Evolutionary conservation across 2,329 filamentous ascomycete genomes (phyloP).

Genomic region (Leptographium flavum): DNA sequence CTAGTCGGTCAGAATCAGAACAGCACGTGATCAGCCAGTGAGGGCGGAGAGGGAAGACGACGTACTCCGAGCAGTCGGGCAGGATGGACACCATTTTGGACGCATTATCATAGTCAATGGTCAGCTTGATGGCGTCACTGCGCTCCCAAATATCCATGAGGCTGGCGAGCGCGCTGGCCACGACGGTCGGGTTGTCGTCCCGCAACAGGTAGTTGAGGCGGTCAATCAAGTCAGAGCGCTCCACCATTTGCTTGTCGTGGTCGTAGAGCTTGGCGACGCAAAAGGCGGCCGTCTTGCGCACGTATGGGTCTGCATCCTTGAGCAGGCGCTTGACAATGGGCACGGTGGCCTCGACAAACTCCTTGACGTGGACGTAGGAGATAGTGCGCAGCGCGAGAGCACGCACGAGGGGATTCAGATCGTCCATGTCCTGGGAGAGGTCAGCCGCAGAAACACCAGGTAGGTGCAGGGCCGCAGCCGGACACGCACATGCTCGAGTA

Average conservation of each 20-base stretch:
- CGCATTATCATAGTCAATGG: conserved; percentile 92
- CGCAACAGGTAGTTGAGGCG: conserved; percentile 76
- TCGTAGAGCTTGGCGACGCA: conserved; percentile 97
- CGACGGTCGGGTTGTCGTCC: conserved; percentile 94
- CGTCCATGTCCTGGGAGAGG: conserved; percentile 66
- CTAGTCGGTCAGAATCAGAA: conserved; percentile 34
- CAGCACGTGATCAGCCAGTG: not conserved
- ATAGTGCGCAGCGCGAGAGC: conserved; percentile 88
- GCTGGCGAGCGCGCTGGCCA: conserved; percentile 80
- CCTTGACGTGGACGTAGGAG: conserved; percentile 91
- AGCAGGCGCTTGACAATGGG: conserved; percentile 72
- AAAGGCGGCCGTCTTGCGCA: conserved; percentile 92
- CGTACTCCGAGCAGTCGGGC: conserved; percentile 91
- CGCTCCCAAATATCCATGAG: conserved; percentile 98
- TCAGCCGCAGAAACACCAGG: not conserved
- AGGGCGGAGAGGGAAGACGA: conserved; percentile 9
- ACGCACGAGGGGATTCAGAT: conserved; percentile 80
- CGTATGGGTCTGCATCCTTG: conserved; percentile 81
- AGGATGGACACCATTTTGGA: conserved; percentile 97
- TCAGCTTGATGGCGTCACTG: conserved; percentile 93
- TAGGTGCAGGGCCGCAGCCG: not conserved
- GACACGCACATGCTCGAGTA: conserved; percentile 57
- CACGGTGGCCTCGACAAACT: conserved; percentile 87
- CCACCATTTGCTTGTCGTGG: conserved; percentile 81
- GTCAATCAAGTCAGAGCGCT: conserved; percentile 83